Conservation (phyloP, 176 grass and related monocot species). For the Cenchrus americanus region DNA sequence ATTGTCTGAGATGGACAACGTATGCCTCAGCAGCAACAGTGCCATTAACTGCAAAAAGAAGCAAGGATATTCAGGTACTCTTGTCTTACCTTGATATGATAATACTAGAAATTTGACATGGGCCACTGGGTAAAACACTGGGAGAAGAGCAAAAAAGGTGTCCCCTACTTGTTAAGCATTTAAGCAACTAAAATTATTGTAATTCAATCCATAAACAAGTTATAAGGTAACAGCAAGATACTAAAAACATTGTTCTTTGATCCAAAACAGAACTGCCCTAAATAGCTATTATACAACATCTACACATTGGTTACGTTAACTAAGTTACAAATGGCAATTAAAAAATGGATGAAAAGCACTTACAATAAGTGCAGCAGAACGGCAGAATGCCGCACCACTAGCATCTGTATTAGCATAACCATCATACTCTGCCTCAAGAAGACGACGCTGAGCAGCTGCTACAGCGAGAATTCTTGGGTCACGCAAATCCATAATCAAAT, state of each 20-base stretch:
- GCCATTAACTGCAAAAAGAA: conserved; percentile 76
- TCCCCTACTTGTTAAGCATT: not conserved
- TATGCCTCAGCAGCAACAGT: conserved; percentile 81
- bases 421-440: conserved; percentile 94
- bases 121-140: not conserved
- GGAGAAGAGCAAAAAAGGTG: not conserved
- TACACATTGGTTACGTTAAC: not conserved
- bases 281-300: not conserved
- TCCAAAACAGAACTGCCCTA: not conserved
- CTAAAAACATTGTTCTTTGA: not conserved
- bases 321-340: not conserved
- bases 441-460: conserved; percentile 73
- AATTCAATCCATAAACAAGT: conserved; percentile 14
- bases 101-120: conserved; percentile 2
- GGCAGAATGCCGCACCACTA: conserved; percentile 79
- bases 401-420: conserved; percentile 80
- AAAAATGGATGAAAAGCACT: conserved; percentile 29
- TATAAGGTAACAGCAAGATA: not conserved
- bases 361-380: conserved; percentile 90
- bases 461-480: conserved; percentile 87
- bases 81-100: conserved; percentile 14
- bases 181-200: conserved; percentile 26
- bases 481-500: conserved; percentile 79
- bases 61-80: not conserved
- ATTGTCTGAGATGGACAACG: conserved; percentile 72